Evolutionary conservation across 1,139 yeast genomes (phyloP).

Genomic region (Debaryomyces psychrophilus): DNA sequence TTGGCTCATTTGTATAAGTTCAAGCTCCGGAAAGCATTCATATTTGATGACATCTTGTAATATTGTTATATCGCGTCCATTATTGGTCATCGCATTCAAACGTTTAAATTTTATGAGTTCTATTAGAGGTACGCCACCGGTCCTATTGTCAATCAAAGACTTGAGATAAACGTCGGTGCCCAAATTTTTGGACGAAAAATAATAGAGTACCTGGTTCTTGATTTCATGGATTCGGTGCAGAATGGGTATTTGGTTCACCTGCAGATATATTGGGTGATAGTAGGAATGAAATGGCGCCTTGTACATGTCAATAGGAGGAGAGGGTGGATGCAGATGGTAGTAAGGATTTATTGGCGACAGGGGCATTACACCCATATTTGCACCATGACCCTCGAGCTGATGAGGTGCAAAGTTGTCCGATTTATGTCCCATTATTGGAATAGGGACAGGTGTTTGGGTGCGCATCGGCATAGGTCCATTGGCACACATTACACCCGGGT

Average conservation of each 20-base stretch:
- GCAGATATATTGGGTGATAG: conserved; percentile 1
- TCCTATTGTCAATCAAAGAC: conserved; percentile 20
- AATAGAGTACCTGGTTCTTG: conserved; percentile 25
- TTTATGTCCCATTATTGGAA: not conserved
- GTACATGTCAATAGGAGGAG: not conserved
- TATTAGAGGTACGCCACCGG: conserved; percentile 24
- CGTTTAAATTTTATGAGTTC: conserved; percentile 24
- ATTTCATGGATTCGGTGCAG: conserved; percentile 13
- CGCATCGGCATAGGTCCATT: conserved; percentile 1
- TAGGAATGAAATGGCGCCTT: conserved; percentile 3
- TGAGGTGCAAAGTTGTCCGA: not conserved
- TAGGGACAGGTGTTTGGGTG: not conserved
- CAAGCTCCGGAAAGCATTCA: conserved; percentile 19
- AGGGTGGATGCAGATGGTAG: not conserved
- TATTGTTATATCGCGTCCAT: conserved; percentile 22
- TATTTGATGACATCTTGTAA: conserved; percentile 19
- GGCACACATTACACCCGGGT: not conserved
- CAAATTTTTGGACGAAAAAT: conserved; percentile 31
- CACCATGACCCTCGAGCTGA: not conserved
- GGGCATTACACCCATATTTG: not conserved
- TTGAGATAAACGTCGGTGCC: conserved; percentile 29
- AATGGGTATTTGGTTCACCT: not conserved
- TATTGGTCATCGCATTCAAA: conserved; percentile 22
- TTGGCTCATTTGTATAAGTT: conserved; percentile 20
- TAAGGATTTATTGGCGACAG: not conserved